Evolutionary conservation across 331 rosid genomes (phyloP).

Genomic region (Quercus phellos): DNA sequence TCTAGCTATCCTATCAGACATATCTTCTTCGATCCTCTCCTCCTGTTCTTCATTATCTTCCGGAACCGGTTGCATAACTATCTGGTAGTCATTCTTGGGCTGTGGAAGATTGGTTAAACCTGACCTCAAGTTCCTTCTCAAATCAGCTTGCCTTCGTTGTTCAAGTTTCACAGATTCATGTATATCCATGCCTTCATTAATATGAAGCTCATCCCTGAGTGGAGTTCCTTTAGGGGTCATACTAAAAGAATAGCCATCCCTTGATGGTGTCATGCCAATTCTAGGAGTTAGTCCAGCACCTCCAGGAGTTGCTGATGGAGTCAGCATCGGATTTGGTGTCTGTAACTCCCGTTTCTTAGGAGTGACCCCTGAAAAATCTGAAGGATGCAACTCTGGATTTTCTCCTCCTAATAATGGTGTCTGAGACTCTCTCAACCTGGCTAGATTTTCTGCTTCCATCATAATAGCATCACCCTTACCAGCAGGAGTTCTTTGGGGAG

Average conservation of each 20-base stretch:
- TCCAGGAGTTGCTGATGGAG: constrained; percentile 92
- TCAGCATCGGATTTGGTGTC: constrained; percentile 81
- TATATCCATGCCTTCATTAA: constrained; percentile 71
- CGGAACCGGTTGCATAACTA: constrained; percentile 74
- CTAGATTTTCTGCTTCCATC: constrained; percentile 97
- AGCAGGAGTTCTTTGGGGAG: constrained; percentile 93
- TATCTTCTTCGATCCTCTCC: constrained; percentile 84
- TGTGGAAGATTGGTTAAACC: constrained; percentile 70
- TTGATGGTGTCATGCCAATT: constrained; percentile 79
- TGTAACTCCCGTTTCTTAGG: constrained; percentile 76
- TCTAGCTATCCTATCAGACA: constrained; percentile 92
- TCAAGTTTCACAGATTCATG: constrained; percentile 66
- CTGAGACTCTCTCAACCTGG: constrained; percentile 94
- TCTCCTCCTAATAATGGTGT: constrained; percentile 95
- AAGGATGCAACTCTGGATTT: constrained; percentile 90
- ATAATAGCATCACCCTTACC: constrained; percentile 91
- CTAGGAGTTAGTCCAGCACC: constrained; percentile 69
- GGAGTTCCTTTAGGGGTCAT: constrained; percentile 90
- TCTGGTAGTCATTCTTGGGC: constrained; percentile 86
- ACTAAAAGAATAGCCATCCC: constrained; percentile 74
- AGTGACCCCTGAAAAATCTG: constrained; percentile 96
- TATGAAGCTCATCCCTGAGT: constrained; percentile 80
- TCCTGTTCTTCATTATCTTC: constrained; percentile 77
- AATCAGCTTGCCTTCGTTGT: constrained; percentile 68
- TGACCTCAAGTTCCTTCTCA: constrained; percentile 57